Percentiles rank a stretch among this genome's conserved stretches.
Evolutionary conservation across 345 rosid species (phyloP).

Genomic region (Sonneratia caseolaris): DNA sequence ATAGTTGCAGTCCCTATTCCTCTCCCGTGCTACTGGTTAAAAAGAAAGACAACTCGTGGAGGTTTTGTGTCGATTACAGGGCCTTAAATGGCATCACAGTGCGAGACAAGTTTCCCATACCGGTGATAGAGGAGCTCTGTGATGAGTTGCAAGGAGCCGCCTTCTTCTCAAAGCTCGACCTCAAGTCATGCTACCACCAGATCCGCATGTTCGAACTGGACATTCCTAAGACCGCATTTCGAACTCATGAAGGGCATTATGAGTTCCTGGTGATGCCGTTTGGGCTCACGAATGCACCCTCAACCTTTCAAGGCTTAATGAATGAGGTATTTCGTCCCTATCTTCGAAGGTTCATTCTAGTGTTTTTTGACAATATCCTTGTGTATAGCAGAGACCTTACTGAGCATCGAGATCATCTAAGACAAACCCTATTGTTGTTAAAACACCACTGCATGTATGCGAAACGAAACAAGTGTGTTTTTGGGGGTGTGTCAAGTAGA

Average conservation of each 20-base stretch:
- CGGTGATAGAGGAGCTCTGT: too few relatives aligned
- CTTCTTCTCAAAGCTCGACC: too few relatives aligned
- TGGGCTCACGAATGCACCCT: neutral
- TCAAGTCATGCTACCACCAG: neutral
- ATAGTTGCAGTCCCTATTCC: too few relatives aligned
- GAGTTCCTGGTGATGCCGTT: neutral
- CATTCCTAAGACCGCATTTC: neutral
- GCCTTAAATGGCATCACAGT: too few relatives aligned
- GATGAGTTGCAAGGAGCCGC: too few relatives aligned
- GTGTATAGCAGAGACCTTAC: neutral
- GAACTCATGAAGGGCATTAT: too few relatives aligned
- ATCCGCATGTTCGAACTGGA: neutral
- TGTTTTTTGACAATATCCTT: neutral
- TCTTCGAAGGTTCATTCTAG: too few relatives aligned
- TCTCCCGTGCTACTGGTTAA: too few relatives aligned
- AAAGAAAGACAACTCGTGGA: too few relatives aligned
- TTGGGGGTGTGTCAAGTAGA: neutral
- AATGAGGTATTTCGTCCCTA: neutral
- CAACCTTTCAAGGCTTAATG: neutral
- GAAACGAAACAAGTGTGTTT: slow-evolving; percentile 1
- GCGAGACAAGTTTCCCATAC: too few relatives aligned
- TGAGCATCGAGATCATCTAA: neutral
- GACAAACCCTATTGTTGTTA: too few relatives aligned
- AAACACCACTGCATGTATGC: neutral
- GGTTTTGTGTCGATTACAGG: too few relatives aligned